Percentiles rank a stretch among this genome's conserved stretches.
These are phyloP conservation scores for Boletus insuetus DNA, from an alignment of 768 basidiomycete species.

Conservation along the genomic window DNA sequence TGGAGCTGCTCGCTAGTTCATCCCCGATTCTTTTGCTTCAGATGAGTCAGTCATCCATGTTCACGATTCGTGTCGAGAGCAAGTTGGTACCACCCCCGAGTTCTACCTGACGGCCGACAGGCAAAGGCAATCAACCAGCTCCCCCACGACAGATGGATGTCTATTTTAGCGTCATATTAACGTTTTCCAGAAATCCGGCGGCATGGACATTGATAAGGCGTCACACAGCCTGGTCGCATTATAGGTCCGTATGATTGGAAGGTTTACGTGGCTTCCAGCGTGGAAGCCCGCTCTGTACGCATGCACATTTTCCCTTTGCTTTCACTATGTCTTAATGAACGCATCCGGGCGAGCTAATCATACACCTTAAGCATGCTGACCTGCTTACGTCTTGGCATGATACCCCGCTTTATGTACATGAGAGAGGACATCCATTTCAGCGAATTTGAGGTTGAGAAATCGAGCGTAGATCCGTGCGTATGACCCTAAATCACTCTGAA, in stretches of 20 bases:
- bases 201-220: not conserved
- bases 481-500: not conserved
- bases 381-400: not conserved
- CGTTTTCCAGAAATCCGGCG: not conserved
- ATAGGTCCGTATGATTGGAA: not conserved
- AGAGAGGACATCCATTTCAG: not conserved
- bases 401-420: not conserved
- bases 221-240: constrained; percentile 6
- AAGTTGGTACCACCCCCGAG: not conserved
- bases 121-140: not conserved
- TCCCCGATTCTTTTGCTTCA: not conserved
- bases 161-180: not conserved
- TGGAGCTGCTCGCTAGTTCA: not conserved
- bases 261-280: not conserved
- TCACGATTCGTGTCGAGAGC: not conserved
- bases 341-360: not conserved
- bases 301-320: too few species aligned
- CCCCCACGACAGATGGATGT: not conserved
- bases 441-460: not conserved
- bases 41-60: too few species aligned
- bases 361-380: too few species aligned
- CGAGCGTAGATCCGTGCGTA: not conserved
- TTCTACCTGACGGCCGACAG: not conserved
- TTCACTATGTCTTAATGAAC: not conserved
- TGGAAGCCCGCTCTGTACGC: not conserved